Evolutionary conservation across 2,329 filamentous ascomycete genomes (phyloP).

Genomic region (Clonostachys sp.): DNA sequence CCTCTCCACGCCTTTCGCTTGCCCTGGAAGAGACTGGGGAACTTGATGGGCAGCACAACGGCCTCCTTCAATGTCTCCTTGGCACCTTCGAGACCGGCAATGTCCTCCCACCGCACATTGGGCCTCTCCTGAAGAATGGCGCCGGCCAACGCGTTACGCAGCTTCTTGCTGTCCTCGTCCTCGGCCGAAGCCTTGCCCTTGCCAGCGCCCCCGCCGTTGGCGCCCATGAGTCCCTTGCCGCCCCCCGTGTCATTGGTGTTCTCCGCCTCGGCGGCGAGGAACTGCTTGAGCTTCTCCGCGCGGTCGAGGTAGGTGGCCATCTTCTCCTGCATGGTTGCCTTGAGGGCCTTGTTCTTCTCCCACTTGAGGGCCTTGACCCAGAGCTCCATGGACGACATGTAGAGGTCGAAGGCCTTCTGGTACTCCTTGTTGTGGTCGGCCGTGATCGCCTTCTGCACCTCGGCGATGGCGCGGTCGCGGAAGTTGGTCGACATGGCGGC

Average conservation of each 20-base stretch:
- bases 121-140: slow-evolving; percentile 94
- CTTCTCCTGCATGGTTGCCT: slow-evolving; percentile 96
- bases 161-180: slow-evolving; percentile 93
- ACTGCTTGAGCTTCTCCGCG: slow-evolving; percentile 94
- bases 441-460: slow-evolving; percentile 96
- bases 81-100: slow-evolving; percentile 86
- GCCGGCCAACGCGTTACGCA: slow-evolving; percentile 83
- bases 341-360: slow-evolving; percentile 97
- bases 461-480: slow-evolving; percentile 90
- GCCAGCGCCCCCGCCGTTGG: slow-evolving; percentile 64
- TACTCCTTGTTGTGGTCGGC: slow-evolving; percentile 94
- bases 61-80: slow-evolving; percentile 98
- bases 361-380: slow-evolving; percentile 99
- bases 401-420: slow-evolving; percentile 92
- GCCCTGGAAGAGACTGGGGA: slow-evolving; percentile 91
- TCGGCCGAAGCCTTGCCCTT: slow-evolving; percentile 61
- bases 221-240: slow-evolving; percentile 59
- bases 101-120: slow-evolving; percentile 97
- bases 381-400: slow-evolving; percentile 92
- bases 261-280: slow-evolving; percentile 72
- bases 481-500: slow-evolving; percentile 90
- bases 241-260: slow-evolving; percentile 68
- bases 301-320: slow-evolving; percentile 97
- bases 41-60: slow-evolving; percentile 96
- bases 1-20: slow-evolving; percentile 98